A percentile compares a stretch with the other conserved stretches of the same genome.
phyloP scores from a whole-genome alignment of 805 yeast species.

The Komagataella pastoris region DNA sequence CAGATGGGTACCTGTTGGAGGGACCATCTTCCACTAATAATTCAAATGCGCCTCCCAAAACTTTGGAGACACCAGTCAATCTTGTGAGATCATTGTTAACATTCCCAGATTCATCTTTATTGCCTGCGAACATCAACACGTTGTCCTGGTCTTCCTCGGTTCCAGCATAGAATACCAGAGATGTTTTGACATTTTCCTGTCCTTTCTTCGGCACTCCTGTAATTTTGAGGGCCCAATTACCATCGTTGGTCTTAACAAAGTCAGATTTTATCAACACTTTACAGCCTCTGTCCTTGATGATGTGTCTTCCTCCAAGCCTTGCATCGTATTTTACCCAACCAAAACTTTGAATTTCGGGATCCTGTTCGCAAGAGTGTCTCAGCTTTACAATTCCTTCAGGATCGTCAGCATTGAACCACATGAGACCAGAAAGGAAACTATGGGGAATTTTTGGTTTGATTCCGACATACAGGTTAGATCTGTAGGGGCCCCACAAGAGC shows the following conservation, averaged over 20 bases:
- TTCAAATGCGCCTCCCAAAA: slow-evolving; percentile 51
- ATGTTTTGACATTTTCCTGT: slow-evolving; percentile 32
- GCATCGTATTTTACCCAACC: slow-evolving; percentile 89
- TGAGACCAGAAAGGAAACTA: slow-evolving; percentile 62
- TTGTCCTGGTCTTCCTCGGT: slow-evolving; percentile 44
- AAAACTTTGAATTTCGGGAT: slow-evolving; percentile 56
- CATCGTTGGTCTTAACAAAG: slow-evolving; percentile 58
- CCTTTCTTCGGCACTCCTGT: slow-evolving; percentile 49
- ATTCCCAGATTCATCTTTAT: slow-evolving; percentile 14
- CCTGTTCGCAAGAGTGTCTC: slow-evolving; percentile 68
- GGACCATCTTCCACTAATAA: slow-evolving; percentile 48
- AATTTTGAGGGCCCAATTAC: slow-evolving; percentile 72
- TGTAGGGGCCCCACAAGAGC: slow-evolving; percentile 84
- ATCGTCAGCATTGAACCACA: slow-evolving; percentile 73
- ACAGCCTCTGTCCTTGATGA: slow-evolving; percentile 52
- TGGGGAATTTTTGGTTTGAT: slow-evolving; percentile 71
- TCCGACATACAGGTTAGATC: slow-evolving; percentile 80
- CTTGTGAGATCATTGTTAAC: slow-evolving; percentile 20
- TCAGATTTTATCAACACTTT: slow-evolving; percentile 53
- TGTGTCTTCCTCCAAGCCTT: slow-evolving; percentile 72
- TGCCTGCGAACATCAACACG: slow-evolving; percentile 25
- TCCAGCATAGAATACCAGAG: slow-evolving; percentile 69
- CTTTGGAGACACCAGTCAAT: slow-evolving; percentile 41
- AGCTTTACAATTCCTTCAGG: slow-evolving; percentile 37
- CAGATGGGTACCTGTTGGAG: slow-evolving; percentile 27